Evolutionary conservation across 2,329 filamentous ascomycete species (phyloP).

Genomic region (Hypomyces rosellus): DNA sequence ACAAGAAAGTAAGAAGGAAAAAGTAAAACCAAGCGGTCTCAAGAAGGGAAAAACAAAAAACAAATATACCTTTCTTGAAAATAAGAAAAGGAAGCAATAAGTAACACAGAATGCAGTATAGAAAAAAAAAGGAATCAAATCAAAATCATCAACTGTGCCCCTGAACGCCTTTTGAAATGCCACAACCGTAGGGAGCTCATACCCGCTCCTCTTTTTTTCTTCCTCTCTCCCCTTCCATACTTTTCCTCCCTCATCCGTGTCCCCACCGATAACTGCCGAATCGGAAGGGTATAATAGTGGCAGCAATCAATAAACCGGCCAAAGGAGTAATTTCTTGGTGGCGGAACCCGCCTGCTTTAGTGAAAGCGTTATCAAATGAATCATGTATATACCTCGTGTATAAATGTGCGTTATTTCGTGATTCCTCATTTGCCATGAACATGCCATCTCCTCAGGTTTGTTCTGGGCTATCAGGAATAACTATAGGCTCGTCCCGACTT

Average conservation of each 20-base stretch:
- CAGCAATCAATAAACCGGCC: not conserved
- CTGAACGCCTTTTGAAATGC: slow-evolving; percentile 8
- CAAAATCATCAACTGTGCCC: slow-evolving; percentile 1
- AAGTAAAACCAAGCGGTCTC: not conserved
- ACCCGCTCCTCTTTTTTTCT: not conserved
- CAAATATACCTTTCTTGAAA: not conserved
- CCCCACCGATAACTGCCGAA: slow-evolving; percentile 1
- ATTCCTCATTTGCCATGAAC: not conserved
- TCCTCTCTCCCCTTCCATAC: not conserved
- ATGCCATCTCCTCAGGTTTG: not conserved
- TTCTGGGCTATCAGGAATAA: not conserved
- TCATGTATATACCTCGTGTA: slow-evolving; percentile 6
- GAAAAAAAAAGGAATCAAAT: not conserved
- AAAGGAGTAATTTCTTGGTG: no score
- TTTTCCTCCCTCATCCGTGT: not conserved
- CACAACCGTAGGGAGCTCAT: slow-evolving; percentile 1
- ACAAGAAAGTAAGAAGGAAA: not conserved
- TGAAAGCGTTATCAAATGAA: not conserved
- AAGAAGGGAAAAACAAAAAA: not conserved
- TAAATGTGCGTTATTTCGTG: not conserved
- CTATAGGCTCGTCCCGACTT: not conserved
- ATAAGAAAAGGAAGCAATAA: not conserved
- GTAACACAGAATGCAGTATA: not conserved
- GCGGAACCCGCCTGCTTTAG: no score
- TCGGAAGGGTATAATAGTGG: slow-evolving; percentile 4